Conservation (phyloP, 148 eudicot species). For the Rhododendron kiyosumense region DNA sequence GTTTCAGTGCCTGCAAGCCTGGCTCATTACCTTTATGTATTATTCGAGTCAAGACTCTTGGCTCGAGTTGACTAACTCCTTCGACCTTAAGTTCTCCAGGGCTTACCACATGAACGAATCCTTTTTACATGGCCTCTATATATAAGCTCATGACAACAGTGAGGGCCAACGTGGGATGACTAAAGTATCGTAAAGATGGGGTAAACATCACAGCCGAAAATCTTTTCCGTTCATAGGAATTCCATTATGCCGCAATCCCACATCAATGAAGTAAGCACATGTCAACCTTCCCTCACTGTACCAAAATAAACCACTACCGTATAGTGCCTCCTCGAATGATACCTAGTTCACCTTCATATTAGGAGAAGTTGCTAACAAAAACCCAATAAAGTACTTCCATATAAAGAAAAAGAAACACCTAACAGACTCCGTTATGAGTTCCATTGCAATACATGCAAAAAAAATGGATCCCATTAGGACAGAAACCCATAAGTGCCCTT, state of each 20-base stretch:
- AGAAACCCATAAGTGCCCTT: neutral
- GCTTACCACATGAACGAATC: neutral
- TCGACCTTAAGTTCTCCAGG: neutral
- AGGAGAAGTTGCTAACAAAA: neutral
- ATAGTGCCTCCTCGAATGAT: neutral
- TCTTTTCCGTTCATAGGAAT: neutral
- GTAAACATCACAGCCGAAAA: neutral
- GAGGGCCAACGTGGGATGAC: neutral
- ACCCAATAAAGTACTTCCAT: neutral
- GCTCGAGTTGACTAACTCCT: neutral
- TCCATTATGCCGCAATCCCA: neutral
- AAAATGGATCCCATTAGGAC: neutral
- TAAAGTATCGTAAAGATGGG: neutral
- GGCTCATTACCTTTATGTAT: neutral
- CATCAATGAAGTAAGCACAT: neutral
- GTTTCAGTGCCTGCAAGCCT: neutral
- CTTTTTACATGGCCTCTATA: neutral
- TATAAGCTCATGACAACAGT: neutral
- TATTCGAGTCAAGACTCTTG: neutral
- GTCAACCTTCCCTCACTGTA: neutral
- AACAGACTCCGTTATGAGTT: neutral
- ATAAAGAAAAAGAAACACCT: neutral
- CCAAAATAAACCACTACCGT: neutral
- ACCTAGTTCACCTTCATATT: neutral
- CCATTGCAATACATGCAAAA: neutral